phyloP scores from a whole-genome alignment of 495 filamentous ascomycete species.

The Cryomyces minteri region DNA sequence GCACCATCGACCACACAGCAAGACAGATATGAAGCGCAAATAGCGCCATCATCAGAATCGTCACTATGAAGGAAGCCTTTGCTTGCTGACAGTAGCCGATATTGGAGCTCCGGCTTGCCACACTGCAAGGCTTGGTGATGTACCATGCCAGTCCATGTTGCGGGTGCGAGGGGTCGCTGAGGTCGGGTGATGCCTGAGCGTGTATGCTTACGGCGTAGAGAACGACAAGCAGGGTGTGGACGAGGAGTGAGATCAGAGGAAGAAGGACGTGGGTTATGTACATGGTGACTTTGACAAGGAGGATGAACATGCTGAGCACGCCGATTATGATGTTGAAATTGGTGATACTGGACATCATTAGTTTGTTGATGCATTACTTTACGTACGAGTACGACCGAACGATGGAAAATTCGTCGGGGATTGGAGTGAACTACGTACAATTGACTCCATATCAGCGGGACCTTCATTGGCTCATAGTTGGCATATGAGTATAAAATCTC shows the following conservation, averaged over 20 bases:
- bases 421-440: conserved; percentile 36
- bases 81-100: conserved; percentile 59
- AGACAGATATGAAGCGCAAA: conserved; percentile 14
- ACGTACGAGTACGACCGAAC: not conserved
- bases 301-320: conserved; percentile 51
- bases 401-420: not conserved
- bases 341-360: conserved; percentile 37
- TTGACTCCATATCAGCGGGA: conserved; percentile 67
- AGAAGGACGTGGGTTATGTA: conserved; percentile 55
- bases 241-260: conserved; percentile 42
- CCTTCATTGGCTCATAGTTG: conserved; percentile 45
- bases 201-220: conserved; percentile 50
- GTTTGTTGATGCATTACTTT: not conserved
- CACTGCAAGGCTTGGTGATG: conserved; percentile 54
- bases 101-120: conserved; percentile 34
- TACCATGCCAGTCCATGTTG: conserved; percentile 65
- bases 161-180: conserved; percentile 49
- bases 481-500: conserved; percentile 57
- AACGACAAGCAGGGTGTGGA: conserved; percentile 37
- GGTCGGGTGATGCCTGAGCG: conserved; percentile 64
- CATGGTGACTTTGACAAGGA: conserved; percentile 44
- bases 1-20: conserved; percentile 16
- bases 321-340: conserved; percentile 69
- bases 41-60: conserved; percentile 42
- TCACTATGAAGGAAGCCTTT: conserved; percentile 54